phyloP scores from a whole-genome alignment of 257 asterid genomes.

The Vinca minor region DNA sequence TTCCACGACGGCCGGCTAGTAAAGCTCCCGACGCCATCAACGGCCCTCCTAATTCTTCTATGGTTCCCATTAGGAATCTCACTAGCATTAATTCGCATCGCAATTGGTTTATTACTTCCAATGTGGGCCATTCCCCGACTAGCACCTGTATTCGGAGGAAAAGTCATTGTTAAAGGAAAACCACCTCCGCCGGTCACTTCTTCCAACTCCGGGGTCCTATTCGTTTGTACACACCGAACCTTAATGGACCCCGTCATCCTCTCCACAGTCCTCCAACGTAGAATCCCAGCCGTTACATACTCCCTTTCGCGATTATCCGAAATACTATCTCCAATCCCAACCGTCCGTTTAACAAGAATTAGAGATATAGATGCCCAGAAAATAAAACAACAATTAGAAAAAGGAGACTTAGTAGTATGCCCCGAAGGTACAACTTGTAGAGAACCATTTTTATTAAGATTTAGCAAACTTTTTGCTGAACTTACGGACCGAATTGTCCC shows the following conservation, averaged over 20 bases:
- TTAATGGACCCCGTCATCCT: constrained; percentile 81
- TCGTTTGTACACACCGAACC: constrained; percentile 80
- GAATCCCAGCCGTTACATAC: constrained; percentile 79
- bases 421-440: constrained; percentile 96
- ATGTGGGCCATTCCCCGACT: constrained; percentile 34
- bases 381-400: constrained; percentile 49
- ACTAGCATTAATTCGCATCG: constrained; percentile 50
- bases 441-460: constrained; percentile 67
- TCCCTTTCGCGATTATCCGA: constrained; percentile 67
- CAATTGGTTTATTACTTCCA: constrained; percentile 47
- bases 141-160: constrained; percentile 54
- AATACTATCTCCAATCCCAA: constrained; percentile 77
- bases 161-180: constrained; percentile 56
- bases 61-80: constrained; percentile 72
- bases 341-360: constrained; percentile 63
- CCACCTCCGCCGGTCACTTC: constrained; percentile 52
- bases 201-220: constrained; percentile 51
- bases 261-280: constrained; percentile 61
- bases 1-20: constrained; percentile 88
- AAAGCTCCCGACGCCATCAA: constrained; percentile 59
- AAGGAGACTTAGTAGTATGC: constrained; percentile 69
- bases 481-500: constrained; percentile 76
- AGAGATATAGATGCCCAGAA: constrained; percentile 55
- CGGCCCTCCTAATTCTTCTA: constrained; percentile 54
- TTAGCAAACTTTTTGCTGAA: constrained; percentile 80